Evolutionary conservation across 2,329 filamentous ascomycete species (phyloP).

Genomic region (Hypoxylon sp.): DNA sequence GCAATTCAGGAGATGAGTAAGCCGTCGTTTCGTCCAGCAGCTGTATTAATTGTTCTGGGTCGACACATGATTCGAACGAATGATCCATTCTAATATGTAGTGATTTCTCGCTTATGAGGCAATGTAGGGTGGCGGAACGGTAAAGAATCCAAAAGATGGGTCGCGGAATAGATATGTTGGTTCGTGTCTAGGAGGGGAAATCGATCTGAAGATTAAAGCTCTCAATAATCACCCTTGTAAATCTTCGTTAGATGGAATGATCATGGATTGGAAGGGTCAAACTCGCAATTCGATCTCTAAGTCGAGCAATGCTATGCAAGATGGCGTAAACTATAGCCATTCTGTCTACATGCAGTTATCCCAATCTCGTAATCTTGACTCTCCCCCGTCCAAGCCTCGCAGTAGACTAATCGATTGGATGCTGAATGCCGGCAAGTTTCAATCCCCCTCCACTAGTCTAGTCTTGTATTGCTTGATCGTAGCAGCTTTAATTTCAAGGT

Average conservation of each 20-base stretch:
- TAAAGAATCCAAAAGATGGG: slow-evolving; percentile 20
- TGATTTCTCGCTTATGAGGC: background rate
- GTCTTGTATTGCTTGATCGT: slow-evolving; percentile 2
- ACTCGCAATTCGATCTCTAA: background rate
- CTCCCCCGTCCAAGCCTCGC: background rate
- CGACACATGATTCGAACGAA: slow-evolving; percentile 17
- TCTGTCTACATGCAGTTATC: slow-evolving; percentile 14
- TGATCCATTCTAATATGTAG: slow-evolving; percentile 33
- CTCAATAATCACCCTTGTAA: background rate
- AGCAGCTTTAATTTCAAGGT: background rate
- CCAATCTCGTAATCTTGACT: background rate
- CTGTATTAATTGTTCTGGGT: slow-evolving; percentile 24
- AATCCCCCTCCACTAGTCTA: slow-evolving; percentile 5
- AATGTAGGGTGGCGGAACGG: slow-evolving; percentile 6
- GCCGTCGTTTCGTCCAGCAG: slow-evolving; percentile 1
- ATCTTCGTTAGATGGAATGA: slow-evolving; percentile 14
- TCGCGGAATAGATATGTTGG: slow-evolving; percentile 2
- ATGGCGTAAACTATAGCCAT: slow-evolving; percentile 27
- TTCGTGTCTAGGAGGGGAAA: slow-evolving; percentile 2
- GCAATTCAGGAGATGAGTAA: slow-evolving; percentile 5
- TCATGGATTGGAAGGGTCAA: slow-evolving; percentile 4
- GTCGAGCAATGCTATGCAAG: slow-evolving; percentile 28
- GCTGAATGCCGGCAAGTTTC: slow-evolving; percentile 1
- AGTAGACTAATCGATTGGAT: slow-evolving; percentile 5
- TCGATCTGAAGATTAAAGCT: slow-evolving; percentile 13